A percentile compares a stretch with the other conserved stretches of the same genome.
Evolutionary conservation across 768 basidiomycete species (phyloP).

Genomic region (Agrocybe pediades): DNA sequence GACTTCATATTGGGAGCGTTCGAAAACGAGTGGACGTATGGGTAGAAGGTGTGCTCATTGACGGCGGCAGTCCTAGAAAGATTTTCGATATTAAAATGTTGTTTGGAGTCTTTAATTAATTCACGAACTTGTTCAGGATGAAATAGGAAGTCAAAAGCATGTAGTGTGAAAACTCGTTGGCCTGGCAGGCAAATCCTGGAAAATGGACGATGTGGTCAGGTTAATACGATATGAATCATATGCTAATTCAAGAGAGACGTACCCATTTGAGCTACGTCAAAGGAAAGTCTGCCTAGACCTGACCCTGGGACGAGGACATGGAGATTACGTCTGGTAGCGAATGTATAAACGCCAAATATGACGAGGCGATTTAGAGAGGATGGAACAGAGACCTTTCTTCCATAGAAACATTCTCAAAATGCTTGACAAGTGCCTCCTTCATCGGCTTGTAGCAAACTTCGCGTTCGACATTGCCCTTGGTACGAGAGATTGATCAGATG

Average conservation of each 20-base stretch:
- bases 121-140: conserved; percentile 77
- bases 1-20: conserved; percentile 63
- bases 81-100: not conserved
- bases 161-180: conserved; percentile 95
- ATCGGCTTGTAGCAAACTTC: conserved; percentile 82
- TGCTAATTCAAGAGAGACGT: conserved; percentile 15
- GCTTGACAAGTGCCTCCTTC: conserved; percentile 66
- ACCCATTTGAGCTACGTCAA: conserved; percentile 86
- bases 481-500: not conserved
- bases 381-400: conserved; percentile 50
- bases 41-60: conserved; percentile 78
- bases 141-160: conserved; percentile 91
- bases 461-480: conserved; percentile 74
- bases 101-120: not conserved
- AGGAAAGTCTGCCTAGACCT: conserved; percentile 86
- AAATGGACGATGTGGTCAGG: not conserved
- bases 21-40: conserved; percentile 92
- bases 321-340: conserved; percentile 47
- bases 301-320: conserved; percentile 89
- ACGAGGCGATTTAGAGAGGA: conserved; percentile 1
- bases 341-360: conserved; percentile 6
- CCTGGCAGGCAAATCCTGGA: conserved; percentile 87
- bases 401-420: conserved; percentile 58
- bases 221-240: not conserved
- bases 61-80: conserved; percentile 59